These are phyloP conservation scores for Exserohilum turcica DNA, from an alignment of 2,329 filamentous ascomycete genomes.

Conservation along the genomic window DNA sequence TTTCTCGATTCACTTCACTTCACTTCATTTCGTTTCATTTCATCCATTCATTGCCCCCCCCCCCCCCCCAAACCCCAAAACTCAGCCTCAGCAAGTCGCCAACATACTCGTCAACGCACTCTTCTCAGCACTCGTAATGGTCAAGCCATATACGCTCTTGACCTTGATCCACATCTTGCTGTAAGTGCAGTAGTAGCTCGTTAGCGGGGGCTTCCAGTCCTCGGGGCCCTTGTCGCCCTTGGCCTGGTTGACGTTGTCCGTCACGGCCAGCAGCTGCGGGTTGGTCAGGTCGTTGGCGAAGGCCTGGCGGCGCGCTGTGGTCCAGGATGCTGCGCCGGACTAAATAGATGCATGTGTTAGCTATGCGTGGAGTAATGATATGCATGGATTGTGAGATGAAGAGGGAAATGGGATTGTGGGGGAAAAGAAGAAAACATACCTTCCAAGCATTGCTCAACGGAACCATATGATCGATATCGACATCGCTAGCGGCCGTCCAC, in stretches of 20 bases:
- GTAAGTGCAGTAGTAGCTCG: slow-evolving; percentile 76
- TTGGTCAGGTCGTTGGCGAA: slow-evolving; percentile 79
- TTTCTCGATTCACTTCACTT: too few relatives aligned
- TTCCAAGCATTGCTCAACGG: slow-evolving; percentile 82
- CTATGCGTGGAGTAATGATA: not conserved
- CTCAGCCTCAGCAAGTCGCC: slow-evolving; percentile 67
- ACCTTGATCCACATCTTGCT: slow-evolving; percentile 77
- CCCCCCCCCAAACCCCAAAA: too few relatives aligned
- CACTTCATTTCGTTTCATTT: not conserved
- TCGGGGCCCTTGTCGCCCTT: slow-evolving; percentile 79
- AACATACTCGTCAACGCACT: slow-evolving; percentile 68
- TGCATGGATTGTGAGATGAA: not conserved
- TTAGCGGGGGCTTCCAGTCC: slow-evolving; percentile 68
- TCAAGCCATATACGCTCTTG: slow-evolving; percentile 73
- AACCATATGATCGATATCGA: slow-evolving; percentile 86
- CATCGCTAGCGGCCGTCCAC: slow-evolving; percentile 69
- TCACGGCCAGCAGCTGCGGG: slow-evolving; percentile 80
- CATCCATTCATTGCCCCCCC: not conserved
- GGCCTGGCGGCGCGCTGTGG: slow-evolving; percentile 65
- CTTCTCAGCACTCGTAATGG: slow-evolving; percentile 75
- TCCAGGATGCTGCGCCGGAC: slow-evolving; percentile 76
- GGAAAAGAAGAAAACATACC: slow-evolving; percentile 47
- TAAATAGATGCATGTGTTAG: not conserved
- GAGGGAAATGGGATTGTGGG: too few relatives aligned
- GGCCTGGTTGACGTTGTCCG: slow-evolving; percentile 72